These are phyloP conservation scores for Bolboschoenus planiculmis DNA, from an alignment of 176 grass and related monocot genomes.

Conservation along the genomic window DNA sequence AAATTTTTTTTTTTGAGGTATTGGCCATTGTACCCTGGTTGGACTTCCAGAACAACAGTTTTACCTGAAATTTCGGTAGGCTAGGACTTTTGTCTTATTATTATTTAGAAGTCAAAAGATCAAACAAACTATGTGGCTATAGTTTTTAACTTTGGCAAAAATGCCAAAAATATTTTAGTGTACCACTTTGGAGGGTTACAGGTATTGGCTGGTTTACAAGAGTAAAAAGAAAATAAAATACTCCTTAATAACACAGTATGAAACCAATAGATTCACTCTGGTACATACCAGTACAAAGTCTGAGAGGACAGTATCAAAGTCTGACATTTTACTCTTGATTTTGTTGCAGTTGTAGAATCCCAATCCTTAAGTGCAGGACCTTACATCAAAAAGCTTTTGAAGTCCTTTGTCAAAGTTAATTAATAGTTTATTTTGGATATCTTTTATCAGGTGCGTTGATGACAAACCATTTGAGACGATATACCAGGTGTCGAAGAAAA, in stretches of 20 bases:
- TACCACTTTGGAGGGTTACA: background rate
- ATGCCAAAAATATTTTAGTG: background rate
- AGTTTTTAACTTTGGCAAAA: background rate
- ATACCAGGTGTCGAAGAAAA: constrained; percentile 20
- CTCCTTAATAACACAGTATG: too few species aligned
- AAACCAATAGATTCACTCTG: too few species aligned
- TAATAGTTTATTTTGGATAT: background rate
- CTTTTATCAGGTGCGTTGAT: constrained; percentile 21
- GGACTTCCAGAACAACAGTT: background rate
- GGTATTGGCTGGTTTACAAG: too few species aligned
- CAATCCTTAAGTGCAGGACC: background rate
- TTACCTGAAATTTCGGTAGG: background rate
- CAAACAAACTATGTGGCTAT: background rate
- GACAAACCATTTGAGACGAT: constrained; percentile 12
- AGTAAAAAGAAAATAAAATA: background rate
- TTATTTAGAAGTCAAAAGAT: background rate
- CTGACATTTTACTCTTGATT: background rate
- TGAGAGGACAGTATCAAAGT: too few species aligned
- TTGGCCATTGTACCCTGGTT: too few species aligned
- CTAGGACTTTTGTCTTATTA: background rate
- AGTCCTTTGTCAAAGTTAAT: background rate
- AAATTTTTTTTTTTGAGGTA: background rate
- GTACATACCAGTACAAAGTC: background rate
- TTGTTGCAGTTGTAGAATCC: background rate
- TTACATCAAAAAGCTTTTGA: background rate